These are phyloP conservation scores for Clarkia xantiana DNA, from an alignment of 345 rosid species.

Conservation along the genomic window DNA sequence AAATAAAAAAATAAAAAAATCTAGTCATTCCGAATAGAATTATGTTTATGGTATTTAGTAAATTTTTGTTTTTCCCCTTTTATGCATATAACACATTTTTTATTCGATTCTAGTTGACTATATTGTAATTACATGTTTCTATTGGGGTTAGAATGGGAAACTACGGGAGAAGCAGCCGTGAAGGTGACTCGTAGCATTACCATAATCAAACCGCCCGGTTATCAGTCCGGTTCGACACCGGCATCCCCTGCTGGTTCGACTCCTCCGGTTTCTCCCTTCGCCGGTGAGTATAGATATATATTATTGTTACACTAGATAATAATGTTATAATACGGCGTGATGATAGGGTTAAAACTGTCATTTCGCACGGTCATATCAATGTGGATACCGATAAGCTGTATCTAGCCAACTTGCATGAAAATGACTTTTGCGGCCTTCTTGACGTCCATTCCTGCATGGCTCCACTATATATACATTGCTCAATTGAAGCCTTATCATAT, in stretches of 20 bases:
- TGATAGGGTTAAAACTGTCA: background rate
- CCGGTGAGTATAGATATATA: slow-evolving; percentile 35
- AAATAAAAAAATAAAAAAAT: too few species aligned
- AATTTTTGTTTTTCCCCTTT: too few species aligned
- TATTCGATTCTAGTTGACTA: too few species aligned
- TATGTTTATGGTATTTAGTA: too few species aligned
- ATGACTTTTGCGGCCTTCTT: slow-evolving; percentile 5
- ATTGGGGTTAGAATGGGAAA: slow-evolving; percentile 32
- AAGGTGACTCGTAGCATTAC: slow-evolving; percentile 78
- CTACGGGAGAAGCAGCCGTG: slow-evolving; percentile 22
- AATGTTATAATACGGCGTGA: background rate
- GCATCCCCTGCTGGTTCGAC: slow-evolving; percentile 82
- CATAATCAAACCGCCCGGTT: slow-evolving; percentile 81
- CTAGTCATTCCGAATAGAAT: too few species aligned
- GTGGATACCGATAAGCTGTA: slow-evolving; percentile 7
- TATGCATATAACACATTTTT: too few species aligned
- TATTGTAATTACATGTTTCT: background rate
- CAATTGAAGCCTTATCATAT: background rate
- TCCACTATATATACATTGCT: background rate
- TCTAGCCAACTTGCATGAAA: slow-evolving; percentile 4
- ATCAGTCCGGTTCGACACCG: slow-evolving; percentile 63
- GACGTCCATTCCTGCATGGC: background rate
- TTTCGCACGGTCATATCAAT: background rate
- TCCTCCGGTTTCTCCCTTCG: slow-evolving; percentile 70
- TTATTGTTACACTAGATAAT: background rate